phyloP scores from a whole-genome alignment of 2,329 filamentous ascomycete genomes.

The Trichoderma breve region DNA sequence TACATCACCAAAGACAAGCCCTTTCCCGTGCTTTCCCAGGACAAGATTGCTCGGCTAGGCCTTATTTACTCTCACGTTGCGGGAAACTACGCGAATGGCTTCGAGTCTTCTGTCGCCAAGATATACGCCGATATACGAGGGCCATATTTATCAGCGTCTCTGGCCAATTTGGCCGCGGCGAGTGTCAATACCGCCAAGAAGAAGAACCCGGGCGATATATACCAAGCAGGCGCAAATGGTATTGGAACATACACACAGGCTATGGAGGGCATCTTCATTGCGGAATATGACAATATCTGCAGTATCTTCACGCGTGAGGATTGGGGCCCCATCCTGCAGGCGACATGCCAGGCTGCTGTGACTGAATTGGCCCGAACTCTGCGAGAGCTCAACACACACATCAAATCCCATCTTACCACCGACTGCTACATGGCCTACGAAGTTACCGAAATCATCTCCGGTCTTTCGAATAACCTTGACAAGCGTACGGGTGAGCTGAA shows the following conservation, averaged over 20 bases:
- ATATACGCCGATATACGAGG: slow-evolving; percentile 85
- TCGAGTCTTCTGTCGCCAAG: slow-evolving; percentile 70
- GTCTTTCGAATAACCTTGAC: slow-evolving; percentile 75
- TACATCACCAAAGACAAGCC: slow-evolving; percentile 86
- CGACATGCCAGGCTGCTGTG: slow-evolving; percentile 74
- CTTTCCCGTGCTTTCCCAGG: slow-evolving; percentile 77
- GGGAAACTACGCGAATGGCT: slow-evolving; percentile 51
- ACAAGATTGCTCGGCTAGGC: slow-evolving; percentile 71
- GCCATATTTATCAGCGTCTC: slow-evolving; percentile 76
- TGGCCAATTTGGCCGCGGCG: slow-evolving; percentile 84
- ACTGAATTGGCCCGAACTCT: slow-evolving; percentile 82
- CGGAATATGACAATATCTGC: slow-evolving; percentile 89
- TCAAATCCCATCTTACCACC: slow-evolving; percentile 79
- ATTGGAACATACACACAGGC: slow-evolving; percentile 86
- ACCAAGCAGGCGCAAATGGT: slow-evolving; percentile 84
- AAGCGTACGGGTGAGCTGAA: slow-evolving; percentile 83
- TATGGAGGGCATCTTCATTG: slow-evolving; percentile 80
- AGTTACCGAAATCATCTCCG: slow-evolving; percentile 84
- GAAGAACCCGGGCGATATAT: slow-evolving; percentile 77
- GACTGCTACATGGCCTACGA: slow-evolving; percentile 97
- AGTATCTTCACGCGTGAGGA: slow-evolving; percentile 83
- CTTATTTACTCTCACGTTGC: slow-evolving; percentile 77
- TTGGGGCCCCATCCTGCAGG: slow-evolving; percentile 74
- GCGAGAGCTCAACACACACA: slow-evolving; percentile 84
- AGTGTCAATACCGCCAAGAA: slow-evolving; percentile 81